Evolutionary conservation across 2,329 filamentous ascomycete species (phyloP), one percentile per base, ranked within the genome.

Genomic region (Lasiodiplodia theobromae): DNA sequence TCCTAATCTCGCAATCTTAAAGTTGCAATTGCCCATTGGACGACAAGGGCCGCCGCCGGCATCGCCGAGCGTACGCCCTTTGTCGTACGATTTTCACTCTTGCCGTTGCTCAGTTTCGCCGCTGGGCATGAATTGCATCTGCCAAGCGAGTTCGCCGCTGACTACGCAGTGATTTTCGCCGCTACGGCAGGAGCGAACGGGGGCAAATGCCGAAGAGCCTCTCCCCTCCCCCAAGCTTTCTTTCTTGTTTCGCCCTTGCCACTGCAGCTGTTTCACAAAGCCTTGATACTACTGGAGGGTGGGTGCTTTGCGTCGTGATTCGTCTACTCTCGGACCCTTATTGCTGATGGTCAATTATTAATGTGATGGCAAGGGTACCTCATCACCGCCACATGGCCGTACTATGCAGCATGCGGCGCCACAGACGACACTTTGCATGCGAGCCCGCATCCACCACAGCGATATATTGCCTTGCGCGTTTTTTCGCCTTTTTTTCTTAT

Each of bases 311-410:
- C 4, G 37, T n/a, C 0, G 23, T 51, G 40, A 63, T 63, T 63
- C 28, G 58, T 44, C 58, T 8, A 21, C 14, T 63, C 58, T 60
- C 57, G 57, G 57, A 16, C 34, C 52, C 31, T 37, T 12, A n/a
- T n/a, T n/a, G 44, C 44, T n/a, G 18, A 18, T 47, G 51, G 25
- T 18, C 51, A 53, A n/a, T 25, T 23, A 47, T 21, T 23, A 21
- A 34, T 21, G 25, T 34, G 57, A 21, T 8, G 2, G 18, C 37
- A 31, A 8, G 37, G n/a, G 23, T 23, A 10, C 11, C 28, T 16
- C 44, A 63, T 25, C 38, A 60, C 56, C 56, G 56, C 56, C 56
- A 58, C 56, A 58, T 2, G 54, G 34, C 18, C 34, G 11, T 60
- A 11, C 34, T 58, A 2, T 21, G 53, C 53, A 16, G 8, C 16